These are phyloP conservation scores for Salisapilia sapeloensis DNA, from an alignment of 352 stramenopile genomes.

Conservation along the genomic window DNA sequence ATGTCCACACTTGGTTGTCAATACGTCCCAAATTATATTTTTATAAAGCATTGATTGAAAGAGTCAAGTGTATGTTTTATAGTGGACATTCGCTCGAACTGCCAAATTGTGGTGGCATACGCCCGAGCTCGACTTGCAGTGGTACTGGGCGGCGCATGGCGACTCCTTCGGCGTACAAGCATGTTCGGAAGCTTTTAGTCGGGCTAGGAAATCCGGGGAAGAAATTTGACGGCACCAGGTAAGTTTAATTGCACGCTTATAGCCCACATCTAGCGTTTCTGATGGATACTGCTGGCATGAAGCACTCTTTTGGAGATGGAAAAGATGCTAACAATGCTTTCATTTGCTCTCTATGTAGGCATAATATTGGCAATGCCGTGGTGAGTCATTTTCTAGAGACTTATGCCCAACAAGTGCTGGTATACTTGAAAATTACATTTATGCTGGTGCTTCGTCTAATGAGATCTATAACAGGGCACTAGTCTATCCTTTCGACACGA, in stretches of 20 bases:
- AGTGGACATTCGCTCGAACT: slow-evolving; percentile 1
- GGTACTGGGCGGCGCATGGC: neutral
- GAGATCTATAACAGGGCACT: slow-evolving; percentile 13
- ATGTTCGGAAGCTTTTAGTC: slow-evolving; percentile 68
- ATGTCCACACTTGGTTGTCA: no score
- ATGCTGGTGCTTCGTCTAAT: neutral
- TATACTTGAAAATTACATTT: slow-evolving; percentile 8
- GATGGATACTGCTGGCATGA: neutral
- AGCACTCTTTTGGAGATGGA: neutral
- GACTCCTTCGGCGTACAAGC: slow-evolving; percentile 23
- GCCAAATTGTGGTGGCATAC: slow-evolving; percentile 1
- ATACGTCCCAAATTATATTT: no score
- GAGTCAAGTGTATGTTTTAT: no score
- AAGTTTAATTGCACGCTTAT: neutral
- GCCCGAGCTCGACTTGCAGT: neutral
- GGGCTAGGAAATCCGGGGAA: slow-evolving; percentile 73
- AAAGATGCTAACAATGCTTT: neutral
- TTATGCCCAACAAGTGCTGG: slow-evolving; percentile 42
- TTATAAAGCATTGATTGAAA: no score
- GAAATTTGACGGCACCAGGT: slow-evolving; percentile 69
- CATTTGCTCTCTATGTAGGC: slow-evolving; percentile 11
- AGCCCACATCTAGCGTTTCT: neutral
- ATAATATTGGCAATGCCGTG: slow-evolving; percentile 64
- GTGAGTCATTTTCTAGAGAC: slow-evolving; percentile 48
- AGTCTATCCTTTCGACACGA: slow-evolving; percentile 37